phyloP scores from a whole-genome alignment of 768 basidiomycete species.

The Mycena galopus region DNA sequence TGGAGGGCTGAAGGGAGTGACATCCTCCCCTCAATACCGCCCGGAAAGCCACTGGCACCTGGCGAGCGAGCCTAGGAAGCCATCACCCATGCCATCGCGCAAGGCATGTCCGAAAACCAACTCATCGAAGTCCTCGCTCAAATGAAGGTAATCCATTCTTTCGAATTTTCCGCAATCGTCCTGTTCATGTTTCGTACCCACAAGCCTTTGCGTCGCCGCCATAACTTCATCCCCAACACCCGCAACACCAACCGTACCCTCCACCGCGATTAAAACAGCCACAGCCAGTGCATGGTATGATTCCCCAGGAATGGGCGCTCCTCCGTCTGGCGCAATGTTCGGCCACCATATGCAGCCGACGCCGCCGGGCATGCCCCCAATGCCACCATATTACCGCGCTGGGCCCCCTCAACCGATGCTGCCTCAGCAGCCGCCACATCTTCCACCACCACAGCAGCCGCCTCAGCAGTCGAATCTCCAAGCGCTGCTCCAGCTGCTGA shows the following conservation, averaged over 20 bases:
- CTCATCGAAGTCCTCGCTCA: slow-evolving; percentile 95
- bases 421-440: slow-evolving; percentile 42
- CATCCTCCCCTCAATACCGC: slow-evolving; percentile 78
- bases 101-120: slow-evolving; percentile 82
- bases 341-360: slow-evolving; percentile 34
- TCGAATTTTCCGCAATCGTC: slow-evolving; percentile 29
- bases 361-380: slow-evolving; percentile 47
- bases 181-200: slow-evolving; percentile 36
- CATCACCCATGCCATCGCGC: slow-evolving; percentile 87
- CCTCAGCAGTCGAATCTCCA: slow-evolving; percentile 44
- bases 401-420: slow-evolving; percentile 46
- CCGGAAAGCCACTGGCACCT: slow-evolving; percentile 79
- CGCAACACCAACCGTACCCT: slow-evolving; percentile 43
- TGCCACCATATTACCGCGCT: slow-evolving; percentile 50
- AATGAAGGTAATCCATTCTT: slow-evolving; percentile 84
- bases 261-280: slow-evolving; percentile 47
- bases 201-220: slow-evolving; percentile 62
- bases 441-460: slow-evolving; percentile 45
- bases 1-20: slow-evolving; percentile 62
- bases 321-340: slow-evolving; percentile 46
- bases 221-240: slow-evolving; percentile 43
- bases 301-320: slow-evolving; percentile 34
- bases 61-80: slow-evolving; percentile 82
- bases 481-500: slow-evolving; percentile 47
- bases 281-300: slow-evolving; percentile 47